These are phyloP conservation scores for Candida boleticola DNA, from an alignment of 805 yeast species.

Conservation along the genomic window DNA sequence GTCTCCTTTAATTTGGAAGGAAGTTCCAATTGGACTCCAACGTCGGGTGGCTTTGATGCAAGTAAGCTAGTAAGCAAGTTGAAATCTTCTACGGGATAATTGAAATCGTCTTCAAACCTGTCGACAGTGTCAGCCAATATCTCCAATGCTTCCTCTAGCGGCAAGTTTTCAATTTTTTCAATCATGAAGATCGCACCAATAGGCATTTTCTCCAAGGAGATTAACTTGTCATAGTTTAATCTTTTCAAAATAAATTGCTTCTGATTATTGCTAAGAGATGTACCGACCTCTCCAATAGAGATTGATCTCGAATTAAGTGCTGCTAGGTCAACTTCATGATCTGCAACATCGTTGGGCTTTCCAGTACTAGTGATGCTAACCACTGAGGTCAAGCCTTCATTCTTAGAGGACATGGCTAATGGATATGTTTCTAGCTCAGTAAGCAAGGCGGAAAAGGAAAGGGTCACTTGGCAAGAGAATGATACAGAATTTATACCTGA, in stretches of 20 bases:
- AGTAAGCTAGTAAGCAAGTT: conserved; percentile 25
- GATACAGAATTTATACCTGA: too few relatives aligned
- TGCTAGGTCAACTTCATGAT: conserved; percentile 11
- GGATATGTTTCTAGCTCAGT: too few relatives aligned
- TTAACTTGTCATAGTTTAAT: conserved; percentile 25
- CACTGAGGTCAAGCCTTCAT: neutral
- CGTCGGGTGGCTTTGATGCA: neutral
- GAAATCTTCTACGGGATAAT: conserved; percentile 39
- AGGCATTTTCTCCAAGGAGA: conserved; percentile 27
- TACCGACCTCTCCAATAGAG: conserved; percentile 24
- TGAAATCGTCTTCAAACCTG: conserved; percentile 47
- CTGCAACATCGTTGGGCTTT: neutral
- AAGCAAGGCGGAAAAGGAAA: too few relatives aligned
- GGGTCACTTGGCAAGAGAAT: too few relatives aligned
- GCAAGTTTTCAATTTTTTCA: conserved; percentile 34
- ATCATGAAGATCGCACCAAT: conserved; percentile 38
- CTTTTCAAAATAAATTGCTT: conserved; percentile 26
- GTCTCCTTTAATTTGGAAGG: too few relatives aligned
- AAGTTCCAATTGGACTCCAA: too few relatives aligned
- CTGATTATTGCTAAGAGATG: conserved; percentile 21
- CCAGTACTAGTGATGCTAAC: neutral
- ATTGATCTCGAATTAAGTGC: conserved; percentile 21
- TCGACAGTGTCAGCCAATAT: conserved; percentile 39
- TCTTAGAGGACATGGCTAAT: too few relatives aligned
- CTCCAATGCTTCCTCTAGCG: conserved; percentile 37